Conservation (phyloP, 2,329 filamentous ascomycete species). For the Trichoderma breve region DNA sequence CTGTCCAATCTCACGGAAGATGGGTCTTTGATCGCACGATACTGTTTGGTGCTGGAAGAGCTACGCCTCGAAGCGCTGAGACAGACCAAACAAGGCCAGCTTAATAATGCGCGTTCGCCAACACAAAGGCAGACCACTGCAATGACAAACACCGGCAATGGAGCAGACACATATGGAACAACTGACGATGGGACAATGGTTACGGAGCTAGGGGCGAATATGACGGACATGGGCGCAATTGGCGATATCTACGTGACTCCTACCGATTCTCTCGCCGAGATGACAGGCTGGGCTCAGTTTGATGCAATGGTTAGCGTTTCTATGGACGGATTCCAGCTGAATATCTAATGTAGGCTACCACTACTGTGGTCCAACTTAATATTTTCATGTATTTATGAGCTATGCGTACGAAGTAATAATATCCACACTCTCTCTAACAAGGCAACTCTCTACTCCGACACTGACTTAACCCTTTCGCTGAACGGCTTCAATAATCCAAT, state of each 20-base stretch:
- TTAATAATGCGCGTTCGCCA: not conserved
- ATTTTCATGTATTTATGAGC: not conserved
- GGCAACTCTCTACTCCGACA: not conserved
- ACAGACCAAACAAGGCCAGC: slow-evolving; percentile 6
- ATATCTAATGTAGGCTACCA: not conserved
- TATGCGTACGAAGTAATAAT: not conserved
- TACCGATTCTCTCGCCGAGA: slow-evolving; percentile 9
- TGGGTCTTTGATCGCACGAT: not conserved
- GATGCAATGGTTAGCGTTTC: slow-evolving; percentile 15
- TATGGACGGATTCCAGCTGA: slow-evolving; percentile 10
- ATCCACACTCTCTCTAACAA: not conserved
- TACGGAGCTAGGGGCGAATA: not conserved
- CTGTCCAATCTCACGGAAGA: slow-evolving; percentile 7
- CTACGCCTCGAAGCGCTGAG: slow-evolving; percentile 6
- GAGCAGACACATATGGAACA: not conserved
- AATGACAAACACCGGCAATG: not conserved
- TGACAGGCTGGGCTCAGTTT: slow-evolving; percentile 16
- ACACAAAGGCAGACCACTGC: not conserved
- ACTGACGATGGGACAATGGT: not conserved
- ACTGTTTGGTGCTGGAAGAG: slow-evolving; percentile 8
- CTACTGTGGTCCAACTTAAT: not conserved
- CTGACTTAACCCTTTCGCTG: not conserved
- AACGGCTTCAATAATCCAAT: slow-evolving; percentile 18
- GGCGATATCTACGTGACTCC: slow-evolving; percentile 14
- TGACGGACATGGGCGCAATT: slow-evolving; percentile 13